Percentiles rank a stretch among this genome's conserved stretches.
phyloP scores from a whole-genome alignment of 441 rosid genomes.

The Mallotus repandus region DNA sequence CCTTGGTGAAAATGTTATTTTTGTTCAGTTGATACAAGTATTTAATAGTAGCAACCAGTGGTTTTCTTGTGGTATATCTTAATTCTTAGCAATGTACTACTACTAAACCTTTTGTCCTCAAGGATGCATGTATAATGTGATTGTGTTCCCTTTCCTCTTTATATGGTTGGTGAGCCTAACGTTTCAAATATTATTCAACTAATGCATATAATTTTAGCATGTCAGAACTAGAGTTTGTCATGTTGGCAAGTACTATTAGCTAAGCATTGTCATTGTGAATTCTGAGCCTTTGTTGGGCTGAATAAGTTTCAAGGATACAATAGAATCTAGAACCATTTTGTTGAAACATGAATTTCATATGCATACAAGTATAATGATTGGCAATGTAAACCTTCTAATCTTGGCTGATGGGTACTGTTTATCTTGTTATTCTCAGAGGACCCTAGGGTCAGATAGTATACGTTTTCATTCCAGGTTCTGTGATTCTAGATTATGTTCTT shows the following conservation, averaged over 20 bases:
- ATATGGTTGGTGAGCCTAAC: not conserved
- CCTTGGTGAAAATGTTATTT: slow-evolving; percentile 38
- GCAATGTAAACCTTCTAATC: not conserved
- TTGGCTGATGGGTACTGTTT: not conserved
- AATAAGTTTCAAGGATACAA: too few relatives aligned
- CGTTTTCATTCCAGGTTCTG: too few relatives aligned
- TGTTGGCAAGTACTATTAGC: not conserved
- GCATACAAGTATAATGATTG: not conserved
- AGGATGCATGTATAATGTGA: not conserved
- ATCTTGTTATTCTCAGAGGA: not conserved
- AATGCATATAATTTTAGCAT: not conserved
- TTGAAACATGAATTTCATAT: not conserved
- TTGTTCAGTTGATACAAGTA: not conserved
- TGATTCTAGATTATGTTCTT: too few relatives aligned
- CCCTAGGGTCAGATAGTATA: not conserved
- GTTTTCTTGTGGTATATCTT: not conserved
- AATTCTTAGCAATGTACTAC: not conserved
- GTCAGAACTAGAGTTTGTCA: not conserved
- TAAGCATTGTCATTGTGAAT: not conserved
- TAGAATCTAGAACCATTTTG: not conserved
- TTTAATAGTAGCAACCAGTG: not conserved
- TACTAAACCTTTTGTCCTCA: not conserved
- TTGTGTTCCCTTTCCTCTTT: too few relatives aligned
- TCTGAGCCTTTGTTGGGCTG: not conserved
- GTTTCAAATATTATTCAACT: not conserved